Evolutionary conservation across 2,329 filamentous ascomycete species (phyloP), one percentile per base, ranked within the genome.

Genomic region (Arthrinium phaeospermum): DNA sequence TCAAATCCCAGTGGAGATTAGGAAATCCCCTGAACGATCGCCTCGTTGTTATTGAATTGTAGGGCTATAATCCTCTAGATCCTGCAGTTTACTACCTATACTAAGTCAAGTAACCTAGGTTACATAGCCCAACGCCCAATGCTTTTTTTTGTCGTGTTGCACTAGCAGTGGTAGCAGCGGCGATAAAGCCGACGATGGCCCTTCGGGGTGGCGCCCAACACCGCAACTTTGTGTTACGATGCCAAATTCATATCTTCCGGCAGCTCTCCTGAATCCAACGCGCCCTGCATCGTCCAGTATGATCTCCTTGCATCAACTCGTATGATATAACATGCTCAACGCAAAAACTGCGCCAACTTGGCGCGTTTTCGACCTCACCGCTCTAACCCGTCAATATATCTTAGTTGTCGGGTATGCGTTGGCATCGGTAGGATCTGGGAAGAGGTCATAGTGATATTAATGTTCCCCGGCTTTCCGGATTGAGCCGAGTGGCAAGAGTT

Each of bases 51-150:
- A 16, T 34, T 64, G 57, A 51, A 22, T 27, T 24, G 49, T n/a
- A 51, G n/a, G 57, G 57, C 57, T 64, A 64, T 41, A n/a, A 41
- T n/a, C 19, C 30, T 64, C 57, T 64, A 64, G 57, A 64, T 64
- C 57, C 30, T 64, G 10, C 34, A 10, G 19, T 41, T 14, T 64
- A 37, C 19, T 64, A 64, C 22, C 19, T 64, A 64, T 37, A n/a
- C 53, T 61, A 61, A 34, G 16, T 30, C 8, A 19, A 61, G 34
- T 64, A 64, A 64, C 57, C 51, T 64, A 64, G 57, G 57, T 41
- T 64, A 41, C 57, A 64, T 41, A 19, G 57, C 22, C 34, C 34
- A 64, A 41, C 34, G 57, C 57, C 57, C 57, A 64, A 41, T 64
- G 57, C 34, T 64, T 64, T 41, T 10, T 64, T 41, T n/a, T 64